These are phyloP conservation scores for Kodamaea alishanica DNA, from an alignment of 1,139 yeast species.

Conservation along the genomic window DNA sequence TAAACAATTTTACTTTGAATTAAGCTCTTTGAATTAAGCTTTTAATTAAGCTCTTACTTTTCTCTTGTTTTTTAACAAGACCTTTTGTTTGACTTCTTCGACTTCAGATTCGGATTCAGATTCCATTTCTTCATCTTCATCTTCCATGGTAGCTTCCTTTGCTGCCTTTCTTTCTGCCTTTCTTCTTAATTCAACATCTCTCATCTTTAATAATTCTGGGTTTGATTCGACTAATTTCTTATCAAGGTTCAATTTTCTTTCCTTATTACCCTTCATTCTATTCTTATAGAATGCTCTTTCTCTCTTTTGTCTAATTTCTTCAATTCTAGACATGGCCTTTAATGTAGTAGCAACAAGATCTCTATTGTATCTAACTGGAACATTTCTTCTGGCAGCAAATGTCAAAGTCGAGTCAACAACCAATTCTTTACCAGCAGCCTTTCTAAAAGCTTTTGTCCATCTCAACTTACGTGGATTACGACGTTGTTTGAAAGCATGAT, in stretches of 20 bases:
- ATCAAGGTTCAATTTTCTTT: slow-evolving; percentile 78
- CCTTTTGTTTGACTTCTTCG: slow-evolving; percentile 62
- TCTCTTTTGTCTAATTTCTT: slow-evolving; percentile 93
- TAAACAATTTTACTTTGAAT: too few species aligned
- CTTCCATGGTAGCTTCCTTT: slow-evolving; percentile 49
- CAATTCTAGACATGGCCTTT: slow-evolving; percentile 93
- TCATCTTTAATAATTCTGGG: slow-evolving; percentile 84
- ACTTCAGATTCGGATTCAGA: slow-evolving; percentile 38
- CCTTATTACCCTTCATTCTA: slow-evolving; percentile 98
- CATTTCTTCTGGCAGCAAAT: slow-evolving; percentile 95
- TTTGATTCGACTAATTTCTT: slow-evolving; percentile 82
- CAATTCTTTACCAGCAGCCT: slow-evolving; percentile 98
- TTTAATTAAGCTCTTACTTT: slow-evolving; percentile 26
- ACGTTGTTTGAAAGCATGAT: slow-evolving; percentile 94
- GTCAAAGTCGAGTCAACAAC: slow-evolving; percentile 96
- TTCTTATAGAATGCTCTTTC: slow-evolving; percentile 98
- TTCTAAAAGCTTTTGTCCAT: slow-evolving; percentile 99
- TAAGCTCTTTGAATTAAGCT: too few species aligned
- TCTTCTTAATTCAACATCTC: slow-evolving; percentile 88
- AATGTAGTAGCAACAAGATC: slow-evolving; percentile 91
- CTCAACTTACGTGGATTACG: slow-evolving; percentile 97
- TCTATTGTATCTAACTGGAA: slow-evolving; percentile 96
- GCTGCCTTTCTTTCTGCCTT: slow-evolving; percentile 69
- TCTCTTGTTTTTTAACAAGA: slow-evolving; percentile 73
- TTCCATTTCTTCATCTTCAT: slow-evolving; percentile 42